Base-by-base conservation (phyloP, 768 basidiomycete species). In the Collybia nuda region DNA sequence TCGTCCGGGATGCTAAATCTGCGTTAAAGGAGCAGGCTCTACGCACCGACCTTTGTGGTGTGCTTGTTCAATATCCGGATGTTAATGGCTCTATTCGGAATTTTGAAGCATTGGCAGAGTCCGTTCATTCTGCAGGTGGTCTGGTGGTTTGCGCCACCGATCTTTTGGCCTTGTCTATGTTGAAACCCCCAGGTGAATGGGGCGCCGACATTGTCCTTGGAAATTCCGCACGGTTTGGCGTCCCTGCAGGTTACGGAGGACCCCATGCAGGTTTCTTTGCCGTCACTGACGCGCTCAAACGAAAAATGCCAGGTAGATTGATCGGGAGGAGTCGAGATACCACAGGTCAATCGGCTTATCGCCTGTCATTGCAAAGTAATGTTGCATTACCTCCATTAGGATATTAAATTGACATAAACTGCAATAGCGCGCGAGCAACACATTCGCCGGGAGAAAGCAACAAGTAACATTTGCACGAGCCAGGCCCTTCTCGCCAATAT, bases 261-360 rank as follows among this genome's bases (percentile, higher is more conserved):
- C 96, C 96, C 17, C 96, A 99, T 64, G 96, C 88, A 17, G 97
- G 92, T 0, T 99, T 98, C 79, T 98, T 99, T 65, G 91, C 97
- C 2, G 90, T 91, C 57, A 90, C 85, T 17, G 93, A 98, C 50
- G 83, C 79, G 54, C 73, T 98, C 48, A 99, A 98, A 79, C 78
- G 96, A 56, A 96, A 95, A 74, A 97, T 98, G 93, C 97, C 97
- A n/a, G 97, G 97, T 47, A 82, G 97, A 48, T 70, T 99, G 44
- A 90, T 99, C 63, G 97, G 97, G 17, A 77, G 88, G 21, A 94
- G 91, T 66, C 86, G 86, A 51, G 97, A 97, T 66, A 73, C 80
- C 6, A 75, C 85, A 53, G 97, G 96, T 1, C 82, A 88, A 47
- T 84, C 85, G 14, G 97, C 95, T 0, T 98, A 98, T 64, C 82